These are phyloP conservation scores for Yarrowia sp. DNA, from an alignment of 805 yeast genomes.

Conservation along the genomic window DNA sequence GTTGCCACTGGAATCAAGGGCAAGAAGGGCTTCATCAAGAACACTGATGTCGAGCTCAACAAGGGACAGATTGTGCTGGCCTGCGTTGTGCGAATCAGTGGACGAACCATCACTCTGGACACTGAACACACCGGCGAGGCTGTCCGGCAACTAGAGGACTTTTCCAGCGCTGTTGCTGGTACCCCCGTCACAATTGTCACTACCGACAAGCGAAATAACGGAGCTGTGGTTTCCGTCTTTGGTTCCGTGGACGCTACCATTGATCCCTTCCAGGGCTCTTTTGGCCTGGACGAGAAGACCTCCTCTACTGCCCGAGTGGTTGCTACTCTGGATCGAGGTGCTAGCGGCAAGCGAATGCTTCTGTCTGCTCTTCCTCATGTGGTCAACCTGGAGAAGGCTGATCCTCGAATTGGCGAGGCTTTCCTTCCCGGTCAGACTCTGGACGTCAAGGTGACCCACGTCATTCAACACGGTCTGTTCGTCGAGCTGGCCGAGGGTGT, in stretches of 20 bases:
- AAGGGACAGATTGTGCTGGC: conserved; percentile 75
- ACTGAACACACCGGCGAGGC: conserved; percentile 56
- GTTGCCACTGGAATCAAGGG: conserved; percentile 70
- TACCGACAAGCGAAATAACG: conserved; percentile 63
- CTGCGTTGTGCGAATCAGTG: conserved; percentile 58
- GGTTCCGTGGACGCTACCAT: conserved; percentile 79
- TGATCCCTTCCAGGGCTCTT: conserved; percentile 69
- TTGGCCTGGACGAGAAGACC: conserved; percentile 70
- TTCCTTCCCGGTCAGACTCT: conserved; percentile 76
- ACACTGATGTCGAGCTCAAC: conserved; percentile 66
- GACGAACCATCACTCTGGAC: conserved; percentile 66
- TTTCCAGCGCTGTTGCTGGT: conserved; percentile 87
- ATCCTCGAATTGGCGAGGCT: conserved; percentile 58
- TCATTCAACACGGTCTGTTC: conserved; percentile 53
- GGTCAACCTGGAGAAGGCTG: conserved; percentile 50
- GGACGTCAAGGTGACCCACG: conserved; percentile 62
- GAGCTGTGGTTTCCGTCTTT: conserved; percentile 73
- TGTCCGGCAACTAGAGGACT: conserved; percentile 62
- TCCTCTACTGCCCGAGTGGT: conserved; percentile 72
- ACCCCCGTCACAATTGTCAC: conserved; percentile 75
- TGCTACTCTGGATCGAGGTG: conserved; percentile 60
- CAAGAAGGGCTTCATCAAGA: conserved; percentile 67
- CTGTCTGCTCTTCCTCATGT: conserved; percentile 70
- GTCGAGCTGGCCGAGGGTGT: conserved; percentile 57
- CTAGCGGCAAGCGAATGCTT: conserved; percentile 62